These are phyloP conservation scores for Emiliania huxleyi DNA, from an alignment of 78 protist species.

Conservation along the genomic window DNA sequence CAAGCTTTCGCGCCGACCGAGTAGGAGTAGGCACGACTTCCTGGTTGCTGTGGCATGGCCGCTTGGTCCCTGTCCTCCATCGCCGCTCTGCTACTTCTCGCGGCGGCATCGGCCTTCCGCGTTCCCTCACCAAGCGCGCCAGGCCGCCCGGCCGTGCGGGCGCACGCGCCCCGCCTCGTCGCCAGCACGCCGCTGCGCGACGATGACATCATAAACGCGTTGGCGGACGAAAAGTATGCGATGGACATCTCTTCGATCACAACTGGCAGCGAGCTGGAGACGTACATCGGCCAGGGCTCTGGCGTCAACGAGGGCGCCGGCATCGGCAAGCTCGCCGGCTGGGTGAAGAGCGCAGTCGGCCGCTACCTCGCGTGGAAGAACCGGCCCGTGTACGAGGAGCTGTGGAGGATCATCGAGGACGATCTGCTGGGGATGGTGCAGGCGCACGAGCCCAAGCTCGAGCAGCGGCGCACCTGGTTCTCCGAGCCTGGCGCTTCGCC, in stretches of 20 bases:
- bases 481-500: neutral
- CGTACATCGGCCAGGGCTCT: neutral
- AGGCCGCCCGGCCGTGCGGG: too few species aligned
- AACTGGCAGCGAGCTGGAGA: neutral
- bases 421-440: neutral
- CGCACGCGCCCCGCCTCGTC: too few species aligned
- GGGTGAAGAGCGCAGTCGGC: neutral
- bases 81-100: too few species aligned
- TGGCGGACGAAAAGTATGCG: neutral
- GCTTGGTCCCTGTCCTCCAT: too few species aligned
- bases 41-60: too few species aligned
- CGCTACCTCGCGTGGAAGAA: neutral
- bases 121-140: too few species aligned
- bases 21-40: too few species aligned
- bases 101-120: too few species aligned
- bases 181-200: too few species aligned
- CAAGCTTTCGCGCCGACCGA: too few species aligned
- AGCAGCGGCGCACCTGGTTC: neutral
- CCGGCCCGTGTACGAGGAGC: neutral
- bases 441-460: neutral
- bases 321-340: neutral
- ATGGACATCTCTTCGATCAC: neutral
- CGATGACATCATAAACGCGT: too few species aligned
- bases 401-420: neutral
- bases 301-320: neutral